Conservation (phyloP, 768 basidiomycete species). For the Gyrodon lividus region DNA sequence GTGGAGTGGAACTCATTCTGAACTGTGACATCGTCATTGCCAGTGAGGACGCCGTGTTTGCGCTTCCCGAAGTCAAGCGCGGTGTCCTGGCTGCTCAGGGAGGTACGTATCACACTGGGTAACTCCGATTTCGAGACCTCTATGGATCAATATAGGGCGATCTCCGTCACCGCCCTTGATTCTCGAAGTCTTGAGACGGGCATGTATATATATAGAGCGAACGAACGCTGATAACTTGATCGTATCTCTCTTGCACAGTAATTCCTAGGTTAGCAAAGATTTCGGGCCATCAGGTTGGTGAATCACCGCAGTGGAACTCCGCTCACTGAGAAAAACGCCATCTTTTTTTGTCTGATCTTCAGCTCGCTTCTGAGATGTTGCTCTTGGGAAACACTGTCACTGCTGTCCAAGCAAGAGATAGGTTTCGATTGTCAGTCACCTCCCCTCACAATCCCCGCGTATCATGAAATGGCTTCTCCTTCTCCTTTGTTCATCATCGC, state of each 20-base stretch:
- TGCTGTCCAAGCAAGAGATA: conserved; percentile 63
- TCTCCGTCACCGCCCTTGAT: not conserved
- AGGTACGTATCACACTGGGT: conserved; percentile 40
- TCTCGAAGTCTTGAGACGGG: not conserved
- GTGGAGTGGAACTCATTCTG: conserved; percentile 63
- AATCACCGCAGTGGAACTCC: conserved; percentile 7
- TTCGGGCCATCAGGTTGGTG: conserved; percentile 69
- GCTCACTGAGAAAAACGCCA: conserved; percentile 15
- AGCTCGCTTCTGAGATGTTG: conserved; percentile 77
- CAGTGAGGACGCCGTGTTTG: conserved; percentile 64
- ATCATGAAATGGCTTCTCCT: conserved; percentile 10
- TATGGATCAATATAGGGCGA: not conserved
- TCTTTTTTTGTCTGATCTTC: conserved; percentile 1
- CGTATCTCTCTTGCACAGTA: conserved; percentile 35
- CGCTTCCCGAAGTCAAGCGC: conserved; percentile 73
- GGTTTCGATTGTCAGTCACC: conserved; percentile 71
- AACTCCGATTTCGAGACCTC: not conserved
- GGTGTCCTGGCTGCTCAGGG: conserved; percentile 75
- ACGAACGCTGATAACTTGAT: conserved; percentile 11
- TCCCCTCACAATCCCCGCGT: conserved; percentile 15
- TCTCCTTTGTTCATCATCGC: conserved; percentile 11
- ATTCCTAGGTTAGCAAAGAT: conserved; percentile 67
- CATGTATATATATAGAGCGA: conserved; percentile 7
- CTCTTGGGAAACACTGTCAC: conserved; percentile 67
- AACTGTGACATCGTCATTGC: conserved; percentile 81